phyloP scores from a whole-genome alignment of 1,139 yeast genomes.

The Meyerozyma smithsonii region DNA sequence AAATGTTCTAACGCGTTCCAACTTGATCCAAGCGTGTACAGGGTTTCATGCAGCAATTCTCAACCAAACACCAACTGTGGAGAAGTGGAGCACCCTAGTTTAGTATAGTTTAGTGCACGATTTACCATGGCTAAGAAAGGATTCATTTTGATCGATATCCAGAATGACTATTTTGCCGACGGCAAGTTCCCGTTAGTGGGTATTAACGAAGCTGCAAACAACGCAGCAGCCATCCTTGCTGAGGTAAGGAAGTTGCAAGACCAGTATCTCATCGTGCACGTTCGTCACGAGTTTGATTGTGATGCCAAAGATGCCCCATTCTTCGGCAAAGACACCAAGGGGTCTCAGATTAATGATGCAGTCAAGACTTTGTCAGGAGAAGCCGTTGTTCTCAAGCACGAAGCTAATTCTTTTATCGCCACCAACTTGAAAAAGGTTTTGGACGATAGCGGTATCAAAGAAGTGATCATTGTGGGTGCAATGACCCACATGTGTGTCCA shows the following conservation, averaged over 20 bases:
- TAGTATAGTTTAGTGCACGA: too few species aligned
- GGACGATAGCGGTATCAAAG: constrained; percentile 4
- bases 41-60: too few species aligned
- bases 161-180: constrained; percentile 6
- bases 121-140: constrained; percentile 5
- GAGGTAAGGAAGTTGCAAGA: constrained; percentile 1
- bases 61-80: too few species aligned
- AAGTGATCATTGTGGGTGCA: constrained; percentile 6
- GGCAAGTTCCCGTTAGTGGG: constrained; percentile 6
- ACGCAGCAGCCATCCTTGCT: background rate
- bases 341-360: constrained; percentile 6
- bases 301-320: constrained; percentile 8
- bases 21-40: too few species aligned
- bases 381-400: constrained; percentile 5
- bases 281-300: constrained; percentile 7
- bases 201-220: constrained; percentile 5
- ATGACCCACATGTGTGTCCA: constrained; percentile 8
- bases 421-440: constrained; percentile 5
- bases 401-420: constrained; percentile 5
- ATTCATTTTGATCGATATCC: constrained; percentile 7
- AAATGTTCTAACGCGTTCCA: too few species aligned
- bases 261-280: constrained; percentile 5
- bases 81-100: too few species aligned
- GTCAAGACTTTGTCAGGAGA: constrained; percentile 4
- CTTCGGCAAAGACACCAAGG: constrained; percentile 7